Evolutionary conservation across 2,329 filamentous ascomycete genomes (phyloP).

Genomic region (Mycosphaerelloides madeirae): DNA sequence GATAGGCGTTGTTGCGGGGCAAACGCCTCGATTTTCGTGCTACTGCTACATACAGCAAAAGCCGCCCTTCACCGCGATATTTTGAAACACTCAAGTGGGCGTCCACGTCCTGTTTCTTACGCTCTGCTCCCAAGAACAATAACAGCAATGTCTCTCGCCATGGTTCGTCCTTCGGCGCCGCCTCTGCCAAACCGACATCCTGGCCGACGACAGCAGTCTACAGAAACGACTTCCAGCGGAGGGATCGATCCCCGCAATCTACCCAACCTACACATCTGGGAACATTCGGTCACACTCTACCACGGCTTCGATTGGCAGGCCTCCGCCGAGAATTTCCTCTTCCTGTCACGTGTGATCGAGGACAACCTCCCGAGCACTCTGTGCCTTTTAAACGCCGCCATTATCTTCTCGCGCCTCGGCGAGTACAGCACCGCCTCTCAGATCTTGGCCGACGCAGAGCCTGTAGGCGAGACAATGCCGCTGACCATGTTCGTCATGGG

Average conservation of each 20-base stretch:
- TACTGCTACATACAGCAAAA: too few species aligned
- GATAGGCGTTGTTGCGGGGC: too few species aligned
- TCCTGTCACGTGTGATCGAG: conserved; percentile 18
- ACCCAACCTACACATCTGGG: conserved; percentile 28
- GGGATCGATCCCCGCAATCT: neutral
- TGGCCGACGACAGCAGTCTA: conserved; percentile 1
- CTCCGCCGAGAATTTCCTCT: conserved; percentile 25
- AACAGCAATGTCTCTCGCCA: neutral
- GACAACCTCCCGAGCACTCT: conserved; percentile 13
- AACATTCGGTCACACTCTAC: conserved; percentile 31
- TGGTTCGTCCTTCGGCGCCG: neutral
- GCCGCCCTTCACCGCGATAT: too few species aligned
- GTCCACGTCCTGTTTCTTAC: too few species aligned
- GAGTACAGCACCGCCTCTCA: conserved; percentile 24
- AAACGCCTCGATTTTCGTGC: too few species aligned
- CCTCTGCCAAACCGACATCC: conserved; percentile 4
- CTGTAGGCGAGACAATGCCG: conserved; percentile 12
- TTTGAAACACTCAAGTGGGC: too few species aligned
- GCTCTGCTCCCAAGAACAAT: neutral
- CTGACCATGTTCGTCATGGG: conserved; percentile 29
- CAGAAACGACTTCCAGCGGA: neutral
- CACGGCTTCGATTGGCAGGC: conserved; percentile 31
- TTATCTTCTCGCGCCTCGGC: conserved; percentile 29
- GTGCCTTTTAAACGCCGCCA: conserved; percentile 27
- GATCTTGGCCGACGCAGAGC: conserved; percentile 23